Evolutionary conservation across 192 early-diverging fungal species (phyloP), one percentile per base, ranked within the genome.

Genomic region (Geosiphon pyriformis): DNA sequence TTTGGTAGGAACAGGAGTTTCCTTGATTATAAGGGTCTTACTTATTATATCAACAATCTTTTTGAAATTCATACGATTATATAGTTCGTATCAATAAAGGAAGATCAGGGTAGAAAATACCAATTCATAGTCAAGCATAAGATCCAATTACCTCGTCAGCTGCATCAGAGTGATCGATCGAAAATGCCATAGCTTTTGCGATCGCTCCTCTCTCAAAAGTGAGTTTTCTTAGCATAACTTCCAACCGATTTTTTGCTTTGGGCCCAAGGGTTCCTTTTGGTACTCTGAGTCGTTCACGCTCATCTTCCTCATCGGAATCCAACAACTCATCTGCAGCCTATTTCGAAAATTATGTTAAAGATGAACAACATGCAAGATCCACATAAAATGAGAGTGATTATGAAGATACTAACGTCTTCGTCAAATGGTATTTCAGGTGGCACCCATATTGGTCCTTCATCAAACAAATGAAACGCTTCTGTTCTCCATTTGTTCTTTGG

Each of bases 391-490:
- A n/a, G n/a, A n/a, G n/a, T n/a, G n/a, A n/a, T n/a, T n/a, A n/a
- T n/a, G n/a, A 27, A 35, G 20, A 20, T 54, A 66, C 67, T 57
- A 69, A 87, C 85, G 25, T 87, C 76, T 48, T 90, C 89, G 20
- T 87, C 76, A 66, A 88, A 87, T 2, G 83, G 78, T 32, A 87
- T 75, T 33, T 82, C 74, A 1, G 93, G 94, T n/a, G 95, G 94
- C 22, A 88, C 78, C 94, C 95, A 95, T 37, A 86, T 69, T 4
- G 89, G 82, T 0, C 90, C 93, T 27, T 81, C 83, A 61, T 90
- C 87, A 58, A 88, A 88, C 93, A 98, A 95, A 7, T 85, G 80
- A 73, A 98, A 98, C 30, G 92, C 83, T 47, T 89, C 80, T 15
- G 79, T 78, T 31, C 76, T 80, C 95, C 94, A 95, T 11, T 76